Conservation (phyloP, 1,284 basidiomycete species). For the Cystobasidium sp. region DNA sequence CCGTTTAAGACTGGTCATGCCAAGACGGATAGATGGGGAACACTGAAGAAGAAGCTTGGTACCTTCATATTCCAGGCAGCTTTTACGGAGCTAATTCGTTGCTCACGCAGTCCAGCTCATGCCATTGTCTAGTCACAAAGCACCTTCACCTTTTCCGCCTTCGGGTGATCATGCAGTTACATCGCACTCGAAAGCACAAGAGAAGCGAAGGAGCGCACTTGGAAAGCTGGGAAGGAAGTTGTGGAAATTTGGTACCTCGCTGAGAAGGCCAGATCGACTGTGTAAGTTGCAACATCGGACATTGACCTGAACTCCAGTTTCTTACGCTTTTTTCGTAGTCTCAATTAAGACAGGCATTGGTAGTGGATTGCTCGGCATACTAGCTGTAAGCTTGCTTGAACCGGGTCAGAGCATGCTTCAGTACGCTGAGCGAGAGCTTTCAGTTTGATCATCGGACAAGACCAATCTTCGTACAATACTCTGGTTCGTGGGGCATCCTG, state of each 20-base stretch:
- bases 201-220: conserved; percentile 53
- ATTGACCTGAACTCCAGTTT: background rate
- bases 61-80: background rate
- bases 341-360: conserved; percentile 77
- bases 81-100: background rate
- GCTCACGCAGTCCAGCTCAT: conserved; percentile 26
- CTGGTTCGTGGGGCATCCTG: conserved; percentile 93
- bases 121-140: conserved; percentile 20
- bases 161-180: conserved; percentile 27
- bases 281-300: conserved; percentile 54
- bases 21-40: conserved; percentile 29
- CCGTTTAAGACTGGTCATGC: background rate
- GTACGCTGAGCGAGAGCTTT: conserved; percentile 63
- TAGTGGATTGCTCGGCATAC: conserved; percentile 53
- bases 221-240: conserved; percentile 69
- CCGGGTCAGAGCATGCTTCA: background rate
- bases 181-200: conserved; percentile 18
- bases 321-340: conserved; percentile 54
- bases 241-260: conserved; percentile 74
- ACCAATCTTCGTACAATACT: conserved; percentile 75
- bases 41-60: conserved; percentile 30
- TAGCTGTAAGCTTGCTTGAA: conserved; percentile 3
- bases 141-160: conserved; percentile 23
- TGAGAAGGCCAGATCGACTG: conserved; percentile 76
- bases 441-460: conserved; percentile 78